A percentile compares a stretch with the other conserved stretches of the same genome.
These are phyloP conservation scores for Tagetes erecta DNA, from an alignment of 129 eudicot genomes.

Conservation along the genomic window DNA sequence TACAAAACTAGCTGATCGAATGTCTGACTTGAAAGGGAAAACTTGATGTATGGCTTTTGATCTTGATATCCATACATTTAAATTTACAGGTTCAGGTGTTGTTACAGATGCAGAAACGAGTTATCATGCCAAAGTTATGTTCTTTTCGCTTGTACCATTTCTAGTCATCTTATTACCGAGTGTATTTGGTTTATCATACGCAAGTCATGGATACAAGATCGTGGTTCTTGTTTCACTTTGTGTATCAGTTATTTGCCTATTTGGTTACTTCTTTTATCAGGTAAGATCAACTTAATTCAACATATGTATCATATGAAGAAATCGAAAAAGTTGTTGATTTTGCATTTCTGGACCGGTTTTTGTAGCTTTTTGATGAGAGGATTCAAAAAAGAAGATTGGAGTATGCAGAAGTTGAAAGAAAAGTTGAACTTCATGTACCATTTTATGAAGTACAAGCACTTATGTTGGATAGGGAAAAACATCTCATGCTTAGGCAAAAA, in stretches of 20 bases:
- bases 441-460: slow-evolving; percentile 40
- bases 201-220: slow-evolving; percentile 30
- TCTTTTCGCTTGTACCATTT: slow-evolving; percentile 62
- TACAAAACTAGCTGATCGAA: too few species aligned
- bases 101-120: slow-evolving; percentile 61
- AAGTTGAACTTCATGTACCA: slow-evolving; percentile 36
- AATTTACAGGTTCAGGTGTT: slow-evolving; percentile 54
- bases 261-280: slow-evolving; percentile 68
- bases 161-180: slow-evolving; percentile 54
- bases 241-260: slow-evolving; percentile 43
- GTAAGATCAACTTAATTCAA: slow-evolving; percentile 28
- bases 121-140: slow-evolving; percentile 71
- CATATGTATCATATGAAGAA: background rate
- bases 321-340: background rate
- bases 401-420: slow-evolving; percentile 39
- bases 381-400: slow-evolving; percentile 33
- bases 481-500: slow-evolving; percentile 35
- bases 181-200: slow-evolving; percentile 40
- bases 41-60: background rate
- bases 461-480: slow-evolving; percentile 38
- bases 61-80: background rate
- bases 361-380: slow-evolving; percentile 26
- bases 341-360: background rate
- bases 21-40: too few species aligned
- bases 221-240: slow-evolving; percentile 44